These are phyloP conservation scores for Plasmopara halstedii DNA, from an alignment of 352 stramenopile genomes.

Conservation along the genomic window DNA sequence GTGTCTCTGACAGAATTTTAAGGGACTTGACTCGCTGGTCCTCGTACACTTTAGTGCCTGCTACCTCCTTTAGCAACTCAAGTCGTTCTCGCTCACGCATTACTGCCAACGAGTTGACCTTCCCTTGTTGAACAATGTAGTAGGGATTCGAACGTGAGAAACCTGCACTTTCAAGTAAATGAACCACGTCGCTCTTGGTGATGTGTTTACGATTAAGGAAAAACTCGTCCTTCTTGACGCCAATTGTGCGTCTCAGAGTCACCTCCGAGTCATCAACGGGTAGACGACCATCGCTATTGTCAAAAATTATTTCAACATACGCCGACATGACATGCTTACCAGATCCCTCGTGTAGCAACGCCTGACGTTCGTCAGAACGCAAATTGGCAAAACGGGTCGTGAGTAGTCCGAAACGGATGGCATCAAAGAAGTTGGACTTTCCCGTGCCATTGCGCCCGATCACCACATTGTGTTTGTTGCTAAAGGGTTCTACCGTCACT, in stretches of 20 bases:
- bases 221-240: conserved; percentile 99
- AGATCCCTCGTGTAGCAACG: conserved; percentile 93
- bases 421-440: conserved; percentile 99
- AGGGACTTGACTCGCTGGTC: conserved; percentile 95
- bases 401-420: conserved; percentile 98
- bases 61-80: conserved; percentile 97
- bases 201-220: conserved; percentile 99
- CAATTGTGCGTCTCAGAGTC: conserved; percentile 96
- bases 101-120: conserved; percentile 96
- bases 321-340: conserved; percentile 94
- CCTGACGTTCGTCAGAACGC: conserved; percentile 87
- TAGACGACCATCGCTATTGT: conserved; percentile 97
- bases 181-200: conserved; percentile 97
- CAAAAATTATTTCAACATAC: conserved; percentile 99
- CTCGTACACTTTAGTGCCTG: conserved; percentile 98
- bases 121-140: conserved; percentile 99
- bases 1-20: conserved; percentile 96
- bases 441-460: conserved; percentile 96
- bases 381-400: conserved; percentile 90
- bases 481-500: conserved; percentile 87
- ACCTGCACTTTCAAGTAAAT: conserved; percentile 96
- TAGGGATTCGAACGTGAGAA: conserved; percentile 99
- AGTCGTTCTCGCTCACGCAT: conserved; percentile 98
- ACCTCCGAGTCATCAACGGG: conserved; percentile 91
- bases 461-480: conserved; percentile 94